Percentiles rank a stretch among this genome's conserved stretches.
Evolutionary conservation across 2,329 filamentous ascomycete species (phyloP).

Genomic region (Peltaster fructicola): DNA sequence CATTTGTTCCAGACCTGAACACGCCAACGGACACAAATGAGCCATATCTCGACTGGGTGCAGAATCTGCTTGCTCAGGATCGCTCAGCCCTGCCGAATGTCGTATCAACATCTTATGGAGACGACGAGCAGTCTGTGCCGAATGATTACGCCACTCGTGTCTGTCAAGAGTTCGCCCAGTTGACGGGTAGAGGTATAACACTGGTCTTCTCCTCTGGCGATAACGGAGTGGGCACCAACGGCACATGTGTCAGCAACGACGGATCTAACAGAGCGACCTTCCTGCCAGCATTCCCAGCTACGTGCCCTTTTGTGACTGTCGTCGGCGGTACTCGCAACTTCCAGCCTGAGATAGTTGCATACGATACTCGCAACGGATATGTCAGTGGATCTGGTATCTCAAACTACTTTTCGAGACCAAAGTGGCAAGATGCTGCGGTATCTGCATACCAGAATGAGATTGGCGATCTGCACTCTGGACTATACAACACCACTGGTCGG

Average conservation of each 20-base stretch:
- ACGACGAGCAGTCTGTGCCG: conserved; percentile 47
- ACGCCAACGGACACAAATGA: conserved; percentile 42
- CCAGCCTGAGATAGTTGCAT: conserved; percentile 31
- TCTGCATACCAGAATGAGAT: conserved; percentile 25
- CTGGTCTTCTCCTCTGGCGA: conserved; percentile 50
- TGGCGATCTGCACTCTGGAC: conserved; percentile 22
- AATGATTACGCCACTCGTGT: conserved; percentile 41
- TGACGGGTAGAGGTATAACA: conserved; percentile 34
- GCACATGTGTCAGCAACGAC: conserved; percentile 28
- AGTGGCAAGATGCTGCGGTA: conserved; percentile 27
- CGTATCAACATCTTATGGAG: conserved; percentile 48
- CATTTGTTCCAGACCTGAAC: conserved; percentile 32
- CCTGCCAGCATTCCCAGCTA: conserved; percentile 27
- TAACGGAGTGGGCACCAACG: conserved; percentile 34
- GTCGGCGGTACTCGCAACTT: conserved; percentile 28
- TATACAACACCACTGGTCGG: conserved; percentile 28
- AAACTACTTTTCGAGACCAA: conserved; percentile 26
- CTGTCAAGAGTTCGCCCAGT: conserved; percentile 40
- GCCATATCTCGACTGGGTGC: conserved; percentile 47
- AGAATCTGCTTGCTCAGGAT: conserved; percentile 36
- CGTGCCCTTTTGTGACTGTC: conserved; percentile 31
- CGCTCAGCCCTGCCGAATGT: conserved; percentile 44
- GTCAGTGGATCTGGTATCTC: conserved; percentile 29
- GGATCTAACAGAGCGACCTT: conserved; percentile 27
- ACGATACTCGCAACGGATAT: conserved; percentile 33